A percentile compares a stretch with the other conserved stretches of the same genome.
phyloP scores from a whole-genome alignment of 106 monocot genomes.

The Allium sativum region DNA sequence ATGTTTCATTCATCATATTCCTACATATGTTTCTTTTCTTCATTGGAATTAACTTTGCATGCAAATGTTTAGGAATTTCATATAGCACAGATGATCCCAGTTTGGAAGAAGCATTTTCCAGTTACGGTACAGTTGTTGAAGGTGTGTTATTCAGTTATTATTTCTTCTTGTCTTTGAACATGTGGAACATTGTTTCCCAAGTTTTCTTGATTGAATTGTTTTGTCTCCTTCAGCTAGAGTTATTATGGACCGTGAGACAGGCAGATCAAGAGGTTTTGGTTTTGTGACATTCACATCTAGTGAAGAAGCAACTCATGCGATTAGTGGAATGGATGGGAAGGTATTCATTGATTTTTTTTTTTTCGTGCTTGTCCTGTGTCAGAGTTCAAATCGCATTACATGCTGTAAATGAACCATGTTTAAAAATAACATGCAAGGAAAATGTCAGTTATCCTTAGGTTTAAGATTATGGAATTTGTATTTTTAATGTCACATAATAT shows the following conservation, averaged over 20 bases:
- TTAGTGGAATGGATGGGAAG: conserved; percentile 90
- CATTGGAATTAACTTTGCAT: neutral
- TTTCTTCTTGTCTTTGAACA: neutral
- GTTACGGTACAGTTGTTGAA: conserved; percentile 71
- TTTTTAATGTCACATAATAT: too few species aligned
- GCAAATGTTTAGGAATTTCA: conserved; percentile 40
- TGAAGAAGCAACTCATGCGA: conserved; percentile 78
- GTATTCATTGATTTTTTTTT: conserved; percentile 17
- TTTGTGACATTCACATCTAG: conserved; percentile 71
- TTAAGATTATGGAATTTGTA: too few species aligned
- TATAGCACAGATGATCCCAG: conserved; percentile 70
- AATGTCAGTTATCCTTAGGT: too few species aligned
- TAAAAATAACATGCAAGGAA: too few species aligned
- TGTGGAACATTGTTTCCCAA: too few species aligned
- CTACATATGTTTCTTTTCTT: neutral
- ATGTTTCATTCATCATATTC: neutral
- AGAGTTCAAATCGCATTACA: neutral
- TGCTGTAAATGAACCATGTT: too few species aligned
- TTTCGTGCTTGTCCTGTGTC: neutral
- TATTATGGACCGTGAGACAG: conserved; percentile 58
- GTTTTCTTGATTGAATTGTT: neutral
- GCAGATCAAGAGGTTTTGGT: conserved; percentile 91
- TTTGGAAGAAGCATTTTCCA: conserved; percentile 49
- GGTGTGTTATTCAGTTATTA: conserved; percentile 13
- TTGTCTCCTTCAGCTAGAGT: conserved; percentile 36